Conservation (phyloP, 2,329 filamentous ascomycete species). For the Monilinia polystroma region DNA sequence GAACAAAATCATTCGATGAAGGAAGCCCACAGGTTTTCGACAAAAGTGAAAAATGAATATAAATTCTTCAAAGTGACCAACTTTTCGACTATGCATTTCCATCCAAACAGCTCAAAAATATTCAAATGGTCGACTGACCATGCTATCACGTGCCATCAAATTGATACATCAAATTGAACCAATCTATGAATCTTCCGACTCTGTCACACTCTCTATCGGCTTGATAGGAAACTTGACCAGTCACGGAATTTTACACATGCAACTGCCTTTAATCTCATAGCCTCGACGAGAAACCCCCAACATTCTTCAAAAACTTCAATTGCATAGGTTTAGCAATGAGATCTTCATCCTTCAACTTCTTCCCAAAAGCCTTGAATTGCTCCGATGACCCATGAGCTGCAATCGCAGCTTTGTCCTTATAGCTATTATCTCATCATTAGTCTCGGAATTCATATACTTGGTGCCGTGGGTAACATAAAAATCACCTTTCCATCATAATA, state of each 20-base stretch:
- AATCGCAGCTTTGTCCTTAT: slow-evolving; percentile 36
- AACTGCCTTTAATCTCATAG: slow-evolving; percentile 21
- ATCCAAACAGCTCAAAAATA: neutral
- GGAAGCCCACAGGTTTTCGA: neutral
- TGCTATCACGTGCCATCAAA: neutral
- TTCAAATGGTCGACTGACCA: no score
- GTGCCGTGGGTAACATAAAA: neutral
- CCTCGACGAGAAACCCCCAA: slow-evolving; percentile 35
- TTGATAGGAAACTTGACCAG: neutral
- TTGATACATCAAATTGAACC: neutral
- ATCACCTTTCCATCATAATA: slow-evolving; percentile 38
- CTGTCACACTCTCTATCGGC: neutral
- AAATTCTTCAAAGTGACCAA: neutral
- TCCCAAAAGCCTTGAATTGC: slow-evolving; percentile 30
- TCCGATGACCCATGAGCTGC: slow-evolving; percentile 32
- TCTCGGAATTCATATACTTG: neutral
- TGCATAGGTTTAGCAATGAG: slow-evolving; percentile 31
- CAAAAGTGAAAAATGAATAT: neutral
- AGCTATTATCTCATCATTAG: slow-evolving; percentile 27
- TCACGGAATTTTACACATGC: neutral
- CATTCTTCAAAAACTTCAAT: slow-evolving; percentile 35
- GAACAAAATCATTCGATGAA: neutral
- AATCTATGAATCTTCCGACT: neutral
- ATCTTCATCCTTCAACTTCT: slow-evolving; percentile 33
- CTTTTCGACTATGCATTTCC: neutral